Evolutionary conservation across 1,284 basidiomycete species (phyloP), one percentile per base, ranked within the genome.

Genomic region (Tremellales sp.): DNA sequence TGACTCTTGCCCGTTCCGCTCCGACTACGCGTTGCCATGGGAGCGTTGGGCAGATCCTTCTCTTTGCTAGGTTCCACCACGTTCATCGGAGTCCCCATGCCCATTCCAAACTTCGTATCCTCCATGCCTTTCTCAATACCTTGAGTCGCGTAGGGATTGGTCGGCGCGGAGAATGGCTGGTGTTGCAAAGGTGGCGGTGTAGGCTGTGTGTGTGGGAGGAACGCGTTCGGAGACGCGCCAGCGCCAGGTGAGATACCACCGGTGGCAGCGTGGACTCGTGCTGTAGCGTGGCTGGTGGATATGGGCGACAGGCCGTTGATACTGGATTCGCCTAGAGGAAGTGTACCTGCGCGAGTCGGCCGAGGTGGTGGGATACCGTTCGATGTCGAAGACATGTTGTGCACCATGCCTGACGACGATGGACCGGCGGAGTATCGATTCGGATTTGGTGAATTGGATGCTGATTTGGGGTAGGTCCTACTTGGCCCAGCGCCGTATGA

Each of bases 1-100:
- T 62, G 58, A 51, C 71, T 74, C 61, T 70, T 72, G 25, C 67
- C 68, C 2, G 73, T 74, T 19, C 68, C 68, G 53, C 72, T 74
- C 36, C 72, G 57, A 48, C 66, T 67, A 53, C 61, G 63, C 5
- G 57, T 54, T 3, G 55, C 56, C 15, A n/a, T 36, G 1, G 67
- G 67, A 43, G 66, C 64, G 21, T 64, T 61, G 0, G 66, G 64
- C 55, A 69, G 36, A 24, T 72, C 70, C 53, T 67, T 70, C 24
- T 69, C 68, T 11, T 52, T 49, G 22, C 35, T 33, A 4, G 54
- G 58, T 49, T 61, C 61, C 19, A 43, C 52, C 7, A 65, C 57
- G 11, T 49, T 42, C 59, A 66, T 62, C 3, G 64, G 62, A 35
- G 58, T 46, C 4, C 62, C 65, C n/a, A 64, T 48, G 6, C 67